Evolutionary conservation across 495 filamentous ascomycete species (phyloP), one percentile per base, ranked within the genome.

Genomic region (Aspergillus wentii): DNA sequence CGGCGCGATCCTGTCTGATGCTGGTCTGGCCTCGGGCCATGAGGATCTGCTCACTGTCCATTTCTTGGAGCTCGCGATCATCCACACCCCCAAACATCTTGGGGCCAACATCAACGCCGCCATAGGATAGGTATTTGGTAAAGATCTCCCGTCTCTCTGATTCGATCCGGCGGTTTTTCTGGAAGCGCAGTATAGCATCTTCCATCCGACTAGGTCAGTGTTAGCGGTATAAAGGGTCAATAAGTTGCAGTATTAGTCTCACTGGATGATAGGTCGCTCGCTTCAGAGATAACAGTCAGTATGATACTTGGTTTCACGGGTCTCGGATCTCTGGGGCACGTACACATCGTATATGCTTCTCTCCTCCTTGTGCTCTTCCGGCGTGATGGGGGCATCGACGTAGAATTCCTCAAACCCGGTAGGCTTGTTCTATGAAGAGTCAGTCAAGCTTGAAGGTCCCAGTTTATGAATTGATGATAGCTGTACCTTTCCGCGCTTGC

Each of bases 181-280:
- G 71, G 67, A 80, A 99, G 7, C 88, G 83, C 41, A 88, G 82
- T 21, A 97, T 82, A 26, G 86, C 92, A 41, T 78, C 80, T 55
- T 97, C 83, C 13, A 97, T 85, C 28, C 92, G 88, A 30, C 80
- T 85, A 22, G 9, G 30, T 4, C 26, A 11, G 17, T 37, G 23
- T 56, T 31, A 51, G 35, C 30, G 35, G 28, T 22, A 2, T 17
- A 48, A 21, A 13, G 15, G 14, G 22, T 27, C 8, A 1, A 11
- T 14, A 26, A 14, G 25, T 17, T 17, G n/a, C n/a, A n/a, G 3
- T 13, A 15, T 17, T 18, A 15, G 11, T 38, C 60, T 65, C 56
- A 73, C 71, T 62, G 49, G 19, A 57, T 45, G 26, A 71, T 60
- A 17, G 66, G 52, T 15, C 53, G 58, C 17, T 47, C 49, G 37